These are phyloP conservation scores for Dryas octopetala DNA, from an alignment of 306 rosid species.

Conservation along the genomic window DNA sequence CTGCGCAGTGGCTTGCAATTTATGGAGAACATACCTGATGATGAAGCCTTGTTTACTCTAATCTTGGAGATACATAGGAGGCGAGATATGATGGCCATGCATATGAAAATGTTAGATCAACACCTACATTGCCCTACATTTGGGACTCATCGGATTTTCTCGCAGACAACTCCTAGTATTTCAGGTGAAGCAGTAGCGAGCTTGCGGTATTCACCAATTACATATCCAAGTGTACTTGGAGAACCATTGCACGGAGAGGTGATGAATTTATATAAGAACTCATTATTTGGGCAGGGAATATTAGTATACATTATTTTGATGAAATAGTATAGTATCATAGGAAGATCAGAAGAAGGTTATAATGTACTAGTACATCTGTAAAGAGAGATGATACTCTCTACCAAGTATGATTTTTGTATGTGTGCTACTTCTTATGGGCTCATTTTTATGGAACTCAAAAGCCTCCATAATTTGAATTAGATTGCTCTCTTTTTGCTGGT, in stretches of 20 bases:
- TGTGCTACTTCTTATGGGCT: conserved; percentile 6
- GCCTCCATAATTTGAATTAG: conserved; percentile 22
- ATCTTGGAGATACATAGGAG: conserved; percentile 95
- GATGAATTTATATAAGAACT: conserved; percentile 34
- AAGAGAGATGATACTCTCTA: background rate
- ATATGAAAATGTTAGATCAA: conserved; percentile 99
- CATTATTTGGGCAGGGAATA: conserved; percentile 17
- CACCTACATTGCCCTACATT: conserved; percentile 98
- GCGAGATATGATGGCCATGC: conserved; percentile 99
- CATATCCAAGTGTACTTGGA: conserved; percentile 95
- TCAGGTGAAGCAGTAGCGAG: conserved; percentile 62
- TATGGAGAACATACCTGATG: conserved; percentile 91
- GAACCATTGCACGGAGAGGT: conserved; percentile 99
- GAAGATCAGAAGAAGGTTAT: conserved; percentile 3
- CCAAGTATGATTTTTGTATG: conserved; percentile 16
- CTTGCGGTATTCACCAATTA: conserved; percentile 82
- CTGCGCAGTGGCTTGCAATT: conserved; percentile 89
- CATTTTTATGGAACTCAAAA: conserved; percentile 6
- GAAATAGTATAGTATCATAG: conserved; percentile 3
- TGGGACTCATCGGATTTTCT: conserved; percentile 80
- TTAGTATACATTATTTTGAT: background rate
- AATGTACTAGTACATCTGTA: background rate
- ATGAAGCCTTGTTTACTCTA: conserved; percentile 88
- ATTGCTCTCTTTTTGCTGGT: conserved; percentile 31
- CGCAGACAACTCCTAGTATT: conserved; percentile 59